Percentiles rank a stretch among this genome's conserved stretches.
phyloP scores from a whole-genome alignment of 106 monocot species.

The Acanthochlamys bracteata region DNA sequence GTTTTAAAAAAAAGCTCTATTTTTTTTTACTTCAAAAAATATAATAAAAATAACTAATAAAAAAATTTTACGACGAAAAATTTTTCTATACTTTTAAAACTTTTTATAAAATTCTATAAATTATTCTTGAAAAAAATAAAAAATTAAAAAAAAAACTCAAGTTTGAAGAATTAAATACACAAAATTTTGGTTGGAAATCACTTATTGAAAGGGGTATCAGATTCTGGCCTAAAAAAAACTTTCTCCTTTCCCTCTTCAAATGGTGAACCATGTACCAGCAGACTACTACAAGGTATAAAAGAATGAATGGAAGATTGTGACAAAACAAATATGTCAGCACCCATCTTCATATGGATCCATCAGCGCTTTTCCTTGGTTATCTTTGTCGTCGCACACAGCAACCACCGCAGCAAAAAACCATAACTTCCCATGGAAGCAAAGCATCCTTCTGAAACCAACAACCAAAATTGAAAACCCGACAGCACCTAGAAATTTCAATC shows the following conservation, averaged over 20 bases:
- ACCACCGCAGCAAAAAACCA: neutral
- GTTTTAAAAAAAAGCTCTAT: too few relatives aligned
- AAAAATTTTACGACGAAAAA: neutral
- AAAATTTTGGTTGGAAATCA: too few relatives aligned
- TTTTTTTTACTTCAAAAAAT: too few relatives aligned
- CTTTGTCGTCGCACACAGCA: neutral
- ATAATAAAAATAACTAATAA: neutral
- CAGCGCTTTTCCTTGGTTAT: neutral
- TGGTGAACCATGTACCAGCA: too few relatives aligned
- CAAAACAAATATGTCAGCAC: slow-evolving; percentile 6
- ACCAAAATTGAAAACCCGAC: neutral
- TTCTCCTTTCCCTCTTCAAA: neutral
- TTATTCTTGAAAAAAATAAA: too few relatives aligned
- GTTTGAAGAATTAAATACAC: too few relatives aligned
- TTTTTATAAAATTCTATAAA: too few relatives aligned
- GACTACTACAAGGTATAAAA: neutral
- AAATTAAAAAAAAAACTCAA: neutral
- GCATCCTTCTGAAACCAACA: slow-evolving; percentile 3
- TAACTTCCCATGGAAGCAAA: neutral
- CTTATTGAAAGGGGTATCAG: slow-evolving; percentile 3
- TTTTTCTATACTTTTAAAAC: too few relatives aligned
- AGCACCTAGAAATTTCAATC: slow-evolving; percentile 1
- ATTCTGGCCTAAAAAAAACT: neutral
- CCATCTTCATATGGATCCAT: neutral
- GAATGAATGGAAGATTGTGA: neutral